Evolutionary conservation across 768 basidiomycete genomes (phyloP), one percentile per base, ranked within the genome.

Genomic region (Pleurotus tuoliensis): DNA sequence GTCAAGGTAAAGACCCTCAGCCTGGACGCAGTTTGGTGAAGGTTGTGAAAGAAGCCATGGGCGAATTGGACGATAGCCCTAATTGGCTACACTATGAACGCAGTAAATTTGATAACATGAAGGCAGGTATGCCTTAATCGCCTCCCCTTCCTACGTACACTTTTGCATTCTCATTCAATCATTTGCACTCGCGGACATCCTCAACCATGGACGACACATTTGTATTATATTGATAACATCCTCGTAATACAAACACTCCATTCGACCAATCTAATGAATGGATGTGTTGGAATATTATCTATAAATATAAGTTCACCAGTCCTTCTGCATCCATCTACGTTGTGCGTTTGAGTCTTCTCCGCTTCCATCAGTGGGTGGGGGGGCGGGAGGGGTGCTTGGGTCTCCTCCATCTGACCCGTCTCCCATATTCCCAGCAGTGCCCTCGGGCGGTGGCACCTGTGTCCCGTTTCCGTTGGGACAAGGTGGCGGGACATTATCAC

Each of bases 1-100:
- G 90, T 2, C 77, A 72, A 1, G 91, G 90, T 2, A 94, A 94
- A 69, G 87, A 87, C 24, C 76, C 78, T 3, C 82, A 88, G 61
- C 81, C 84, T 27, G 86, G 92, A 3, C 67, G 69, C 58, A 91
- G 89, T 63, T 73, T 96, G 61, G 83, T 95, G 16, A 76, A 75
- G 59, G 78, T 87, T 22, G 88, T 94, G 34, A 91, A 86, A 66
- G 79, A 88, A 43, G 78, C 82, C n/a, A 90, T 94, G 83, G 89
- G 87, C 11, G 75, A 78, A 9, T 69, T 94, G 58, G 89, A 94
- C 62, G 61, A 62, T 47, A 73, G 68, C 58, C 80, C 80, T 38
- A 99, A 99, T 68, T 96, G 94, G 86, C 73, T 99, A 60, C 66
- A 68, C 43, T 98, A 96, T 66, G 79, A 83, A 64, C 70, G 76